phyloP scores from a whole-genome alignment of 2,329 filamentous ascomycete genomes.

The Scytalidium sp. region DNA sequence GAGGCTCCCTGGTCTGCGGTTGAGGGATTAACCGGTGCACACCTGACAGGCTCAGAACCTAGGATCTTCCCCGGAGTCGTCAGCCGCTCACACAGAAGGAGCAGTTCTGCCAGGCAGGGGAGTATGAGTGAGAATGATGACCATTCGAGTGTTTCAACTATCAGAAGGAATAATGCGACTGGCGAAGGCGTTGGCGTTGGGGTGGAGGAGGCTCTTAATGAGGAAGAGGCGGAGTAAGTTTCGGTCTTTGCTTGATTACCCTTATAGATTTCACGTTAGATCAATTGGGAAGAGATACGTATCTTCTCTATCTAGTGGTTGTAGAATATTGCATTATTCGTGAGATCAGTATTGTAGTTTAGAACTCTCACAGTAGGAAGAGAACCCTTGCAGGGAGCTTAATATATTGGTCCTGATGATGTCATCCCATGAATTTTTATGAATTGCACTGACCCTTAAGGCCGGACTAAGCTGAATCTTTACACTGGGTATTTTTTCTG shows the following conservation, averaged over 20 bases:
- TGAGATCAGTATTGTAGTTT: no score
- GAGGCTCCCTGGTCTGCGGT: constrained; percentile 36
- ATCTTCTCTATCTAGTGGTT: no score
- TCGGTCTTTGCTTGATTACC: background rate
- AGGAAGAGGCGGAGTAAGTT: background rate
- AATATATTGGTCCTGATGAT: no score
- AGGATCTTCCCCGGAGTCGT: constrained; percentile 72
- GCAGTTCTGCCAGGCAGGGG: constrained; percentile 19
- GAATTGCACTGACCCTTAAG: no score
- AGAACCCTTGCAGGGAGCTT: no score
- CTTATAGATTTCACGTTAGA: no score
- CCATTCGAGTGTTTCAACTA: background rate
- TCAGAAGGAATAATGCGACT: background rate
- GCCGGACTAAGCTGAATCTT: no score
- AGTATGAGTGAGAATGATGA: constrained; percentile 24
- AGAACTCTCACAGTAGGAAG: no score
- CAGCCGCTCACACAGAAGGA: constrained; percentile 27
- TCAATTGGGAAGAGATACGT: no score
- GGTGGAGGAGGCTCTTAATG: background rate
- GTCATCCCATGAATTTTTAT: no score
- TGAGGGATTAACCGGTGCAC: constrained; percentile 38
- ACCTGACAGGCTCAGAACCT: constrained; percentile 60
- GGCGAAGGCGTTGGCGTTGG: background rate
- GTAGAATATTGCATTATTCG: no score
- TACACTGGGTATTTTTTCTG: no score